phyloP scores from a whole-genome alignment of 768 basidiomycete genomes.

The Xerocomellus chrysenteron region DNA sequence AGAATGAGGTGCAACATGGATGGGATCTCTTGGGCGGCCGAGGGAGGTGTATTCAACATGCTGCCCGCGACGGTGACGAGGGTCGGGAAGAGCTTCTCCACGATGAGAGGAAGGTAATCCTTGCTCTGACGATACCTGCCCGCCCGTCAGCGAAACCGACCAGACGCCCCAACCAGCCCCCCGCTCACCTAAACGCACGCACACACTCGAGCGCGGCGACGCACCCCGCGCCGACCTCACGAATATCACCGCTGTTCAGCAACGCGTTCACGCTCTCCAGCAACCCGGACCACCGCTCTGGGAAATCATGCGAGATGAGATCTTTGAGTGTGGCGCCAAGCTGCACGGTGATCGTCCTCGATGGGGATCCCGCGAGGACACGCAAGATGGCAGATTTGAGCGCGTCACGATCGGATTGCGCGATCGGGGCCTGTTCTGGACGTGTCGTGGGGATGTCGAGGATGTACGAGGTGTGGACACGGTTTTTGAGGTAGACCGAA shows the following conservation, averaged over 20 bases:
- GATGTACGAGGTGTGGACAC: constrained; percentile 67
- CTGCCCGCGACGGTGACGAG: constrained; percentile 72
- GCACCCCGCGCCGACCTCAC: constrained; percentile 79
- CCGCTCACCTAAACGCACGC: constrained; percentile 46
- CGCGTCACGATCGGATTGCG: constrained; percentile 67
- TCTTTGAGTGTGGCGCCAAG: constrained; percentile 72
- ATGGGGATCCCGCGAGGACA: constrained; percentile 66
- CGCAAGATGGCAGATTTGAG: constrained; percentile 67
- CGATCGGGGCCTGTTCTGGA: constrained; percentile 63
- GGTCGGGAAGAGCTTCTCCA: constrained; percentile 66
- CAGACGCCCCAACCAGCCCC: no score
- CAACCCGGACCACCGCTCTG: constrained; percentile 69
- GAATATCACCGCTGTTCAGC: constrained; percentile 60
- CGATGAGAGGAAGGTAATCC: constrained; percentile 57
- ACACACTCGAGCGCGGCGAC: constrained; percentile 76
- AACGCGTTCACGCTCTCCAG: constrained; percentile 66
- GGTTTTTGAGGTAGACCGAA: constrained; percentile 89
- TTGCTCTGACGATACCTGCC: constrained; percentile 66
- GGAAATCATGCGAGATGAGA: constrained; percentile 75
- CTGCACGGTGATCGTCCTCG: constrained; percentile 69
- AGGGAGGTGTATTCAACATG: constrained; percentile 64
- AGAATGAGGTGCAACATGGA: constrained; percentile 83
- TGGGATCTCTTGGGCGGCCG: constrained; percentile 66
- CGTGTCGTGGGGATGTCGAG: constrained; percentile 44
- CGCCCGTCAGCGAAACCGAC: constrained; percentile 37